Evolutionary conservation across 176 grass and related monocot species (phyloP), one percentile per base, ranked within the genome.

Genomic region (Musa itinerans): DNA sequence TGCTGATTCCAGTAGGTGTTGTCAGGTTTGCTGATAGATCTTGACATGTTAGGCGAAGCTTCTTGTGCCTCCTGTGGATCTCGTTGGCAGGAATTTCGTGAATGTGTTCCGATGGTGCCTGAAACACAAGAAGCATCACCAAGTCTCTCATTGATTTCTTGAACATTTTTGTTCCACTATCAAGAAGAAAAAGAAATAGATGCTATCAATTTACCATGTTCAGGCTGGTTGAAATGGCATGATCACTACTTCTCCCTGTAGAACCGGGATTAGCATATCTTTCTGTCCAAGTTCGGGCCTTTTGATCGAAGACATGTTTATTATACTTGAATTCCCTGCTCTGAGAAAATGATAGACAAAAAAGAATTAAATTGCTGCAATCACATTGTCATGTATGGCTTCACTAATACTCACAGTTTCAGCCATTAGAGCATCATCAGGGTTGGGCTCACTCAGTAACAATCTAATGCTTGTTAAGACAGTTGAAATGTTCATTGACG

Each of bases 301-400:
- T 93, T 86, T 77, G 54, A 57, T 97, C 90, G 83, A 97, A 97
- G 65, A 81, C 77, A 70, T 89, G 85, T 78, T 78, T 81, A 57
- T 93, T 90, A 83, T 97, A 97, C 82, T 93, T 93, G 79, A 89
- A 97, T 67, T 97, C 88, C 76, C 74, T 89, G 71, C 88, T 93
- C 93, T 97, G 78, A 76, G 54, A 66, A 77, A 4, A 27, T 25
- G 74, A 72, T 56, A 64, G 87, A 43, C 26, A 49, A 57, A 78
- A 78, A 81, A 80, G 23, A 29, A 72, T 78, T 69, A 53, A 96
- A 79, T 79, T 52, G 17, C 20, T 53, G 50, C 8, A 2, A 70
- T 6, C 14, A 52, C 19, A 17, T 58, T 65, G 16, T 12, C 23
- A n/a, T 76, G 92, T 49, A 19, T 23, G 27, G 5, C 20, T 52